Conservation (phyloP, 2,329 filamentous ascomycete genomes). For the Chaetomium olivaceum region DNA sequence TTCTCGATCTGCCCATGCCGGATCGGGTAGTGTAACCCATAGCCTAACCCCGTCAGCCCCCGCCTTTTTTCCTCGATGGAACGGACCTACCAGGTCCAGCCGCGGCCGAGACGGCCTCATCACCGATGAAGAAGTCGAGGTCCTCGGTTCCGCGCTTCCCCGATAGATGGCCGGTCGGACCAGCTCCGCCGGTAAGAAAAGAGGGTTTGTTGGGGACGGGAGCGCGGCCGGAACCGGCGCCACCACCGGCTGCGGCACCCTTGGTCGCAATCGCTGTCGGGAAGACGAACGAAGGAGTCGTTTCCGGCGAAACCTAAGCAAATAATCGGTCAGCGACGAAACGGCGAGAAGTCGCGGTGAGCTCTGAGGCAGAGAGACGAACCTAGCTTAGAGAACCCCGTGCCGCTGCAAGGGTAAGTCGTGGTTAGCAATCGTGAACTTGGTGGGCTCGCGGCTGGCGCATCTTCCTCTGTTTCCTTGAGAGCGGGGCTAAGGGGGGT, state of each 20-base stretch:
- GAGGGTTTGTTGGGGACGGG: conserved; percentile 93
- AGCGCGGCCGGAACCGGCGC: conserved; percentile 82
- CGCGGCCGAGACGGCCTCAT: conserved; percentile 85
- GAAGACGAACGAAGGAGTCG: conserved; percentile 98
- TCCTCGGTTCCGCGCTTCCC: conserved; percentile 96
- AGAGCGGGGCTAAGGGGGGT: conserved; percentile 33
- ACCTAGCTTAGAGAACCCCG: conserved; percentile 99
- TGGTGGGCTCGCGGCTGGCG: conserved; percentile 42
- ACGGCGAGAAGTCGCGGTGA: conserved; percentile 6
- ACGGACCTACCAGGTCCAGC: conserved; percentile 60
- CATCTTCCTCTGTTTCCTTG: conserved; percentile 18
- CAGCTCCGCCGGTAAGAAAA: conserved; percentile 88
- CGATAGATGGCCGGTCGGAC: conserved; percentile 77
- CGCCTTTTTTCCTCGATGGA: background rate
- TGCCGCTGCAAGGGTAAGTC: conserved; percentile 67
- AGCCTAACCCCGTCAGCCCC: conserved; percentile 56
- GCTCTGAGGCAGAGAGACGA: conserved; percentile 38
- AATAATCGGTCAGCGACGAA: conserved; percentile 32
- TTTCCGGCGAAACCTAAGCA: conserved; percentile 91
- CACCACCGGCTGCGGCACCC: conserved; percentile 67
- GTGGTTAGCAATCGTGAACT: conserved; percentile 37
- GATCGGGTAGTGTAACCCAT: conserved; percentile 96
- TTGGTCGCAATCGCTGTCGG: conserved; percentile 98
- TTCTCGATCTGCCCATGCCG: conserved; percentile 98
- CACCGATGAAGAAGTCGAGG: conserved; percentile 97